Percentiles rank a stretch among this genome's conserved stretches.
These are phyloP conservation scores for Sporothrix luriei DNA, from an alignment of 2,329 filamentous ascomycete species.

Conservation along the genomic window DNA sequence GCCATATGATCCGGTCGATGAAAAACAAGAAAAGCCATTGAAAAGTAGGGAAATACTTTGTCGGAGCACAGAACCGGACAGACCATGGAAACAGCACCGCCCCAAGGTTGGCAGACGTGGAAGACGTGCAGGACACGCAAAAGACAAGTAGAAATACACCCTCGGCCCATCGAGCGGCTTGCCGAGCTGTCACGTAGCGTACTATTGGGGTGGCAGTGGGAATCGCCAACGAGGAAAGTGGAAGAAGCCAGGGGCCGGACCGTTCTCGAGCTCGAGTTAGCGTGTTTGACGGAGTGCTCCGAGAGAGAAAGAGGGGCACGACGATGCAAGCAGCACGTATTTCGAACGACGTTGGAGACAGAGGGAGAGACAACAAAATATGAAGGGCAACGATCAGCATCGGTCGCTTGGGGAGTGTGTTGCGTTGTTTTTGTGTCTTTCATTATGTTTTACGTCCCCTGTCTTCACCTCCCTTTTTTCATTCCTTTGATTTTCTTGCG, in stretches of 20 bases:
- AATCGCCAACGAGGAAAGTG: not conserved
- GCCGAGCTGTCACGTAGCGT: no score
- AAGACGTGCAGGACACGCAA: not conserved
- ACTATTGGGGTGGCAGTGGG: not conserved
- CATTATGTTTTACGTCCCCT: no score
- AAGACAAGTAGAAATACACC: slow-evolving; percentile 13
- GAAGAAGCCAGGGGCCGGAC: slow-evolving; percentile 26
- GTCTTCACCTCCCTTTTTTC: no score
- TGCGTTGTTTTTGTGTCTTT: no score
- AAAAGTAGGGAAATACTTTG: not conserved
- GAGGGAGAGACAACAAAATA: not conserved
- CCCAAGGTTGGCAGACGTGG: not conserved
- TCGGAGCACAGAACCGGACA: not conserved
- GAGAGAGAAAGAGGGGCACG: slow-evolving; percentile 2
- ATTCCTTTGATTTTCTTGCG: no score
- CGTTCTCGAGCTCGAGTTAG: slow-evolving; percentile 14
- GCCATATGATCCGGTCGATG: slow-evolving; percentile 23
- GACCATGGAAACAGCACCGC: not conserved
- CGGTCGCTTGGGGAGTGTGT: no score
- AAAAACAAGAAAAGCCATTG: not conserved
- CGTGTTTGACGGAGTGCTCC: slow-evolving; percentile 14
- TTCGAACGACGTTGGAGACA: not conserved
- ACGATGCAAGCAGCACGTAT: slow-evolving; percentile 3
- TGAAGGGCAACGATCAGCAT: not conserved
- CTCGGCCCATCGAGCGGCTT: not conserved